phyloP scores from a whole-genome alignment of 78 protist species.

The Polysphondylium violaceum region DNA sequence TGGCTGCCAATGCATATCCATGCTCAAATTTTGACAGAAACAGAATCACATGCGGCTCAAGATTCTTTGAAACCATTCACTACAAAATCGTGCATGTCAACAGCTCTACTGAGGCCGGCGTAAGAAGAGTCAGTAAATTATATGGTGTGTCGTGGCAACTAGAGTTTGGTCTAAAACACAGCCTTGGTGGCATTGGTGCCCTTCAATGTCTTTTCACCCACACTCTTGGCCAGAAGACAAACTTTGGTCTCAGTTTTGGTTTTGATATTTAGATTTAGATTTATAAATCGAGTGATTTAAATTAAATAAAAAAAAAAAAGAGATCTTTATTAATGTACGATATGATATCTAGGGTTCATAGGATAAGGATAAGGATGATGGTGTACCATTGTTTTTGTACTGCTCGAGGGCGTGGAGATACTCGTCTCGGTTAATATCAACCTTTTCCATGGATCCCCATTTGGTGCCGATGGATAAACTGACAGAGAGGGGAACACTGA shows the following conservation, averaged over 20 bases:
- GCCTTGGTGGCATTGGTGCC: conserved; percentile 1
- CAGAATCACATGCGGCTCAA: conserved; percentile 19
- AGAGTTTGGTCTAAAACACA: conserved; percentile 57
- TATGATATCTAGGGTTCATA: too few relatives aligned
- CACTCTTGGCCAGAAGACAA: conserved; percentile 52
- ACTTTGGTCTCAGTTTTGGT: conserved; percentile 62
- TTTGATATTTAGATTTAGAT: conserved; percentile 27
- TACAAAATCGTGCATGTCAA: conserved; percentile 65
- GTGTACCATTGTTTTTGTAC: too few relatives aligned
- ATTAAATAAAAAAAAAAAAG: too few relatives aligned
- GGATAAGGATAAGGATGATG: too few relatives aligned
- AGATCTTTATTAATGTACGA: too few relatives aligned
- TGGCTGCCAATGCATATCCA: too few relatives aligned
- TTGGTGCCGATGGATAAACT: conserved; percentile 6
- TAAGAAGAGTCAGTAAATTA: conserved; percentile 9
- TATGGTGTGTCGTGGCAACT: conserved; percentile 28
- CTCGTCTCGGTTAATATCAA: too few relatives aligned
- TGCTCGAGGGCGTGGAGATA: too few relatives aligned
- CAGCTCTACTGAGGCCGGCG: conserved; percentile 43
- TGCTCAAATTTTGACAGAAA: too few relatives aligned
- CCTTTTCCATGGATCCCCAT: conserved; percentile 28
- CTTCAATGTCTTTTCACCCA: conserved; percentile 65
- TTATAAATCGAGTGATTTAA: too few relatives aligned
- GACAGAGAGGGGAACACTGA: conserved; percentile 6
- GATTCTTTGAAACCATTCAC: conserved; percentile 38